Conservation (phyloP, 208 protist genomes). For the Naegleria gruberi region DNA sequence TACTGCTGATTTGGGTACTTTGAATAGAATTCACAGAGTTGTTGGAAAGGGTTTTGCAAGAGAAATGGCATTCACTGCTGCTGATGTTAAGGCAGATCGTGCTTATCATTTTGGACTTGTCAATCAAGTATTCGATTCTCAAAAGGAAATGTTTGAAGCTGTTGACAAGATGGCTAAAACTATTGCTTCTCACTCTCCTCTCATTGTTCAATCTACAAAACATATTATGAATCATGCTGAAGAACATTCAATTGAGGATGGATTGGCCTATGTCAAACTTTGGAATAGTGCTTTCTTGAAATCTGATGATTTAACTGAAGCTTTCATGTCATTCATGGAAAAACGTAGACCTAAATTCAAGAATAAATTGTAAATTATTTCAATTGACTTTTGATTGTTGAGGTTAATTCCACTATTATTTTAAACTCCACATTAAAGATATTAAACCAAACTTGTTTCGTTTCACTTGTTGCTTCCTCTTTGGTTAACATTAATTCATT, state of each 20-base stretch:
- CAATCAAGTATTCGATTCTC: conserved; percentile 51
- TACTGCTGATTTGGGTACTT: conserved; percentile 54
- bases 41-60: conserved; percentile 58
- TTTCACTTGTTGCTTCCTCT: background rate
- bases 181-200: conserved; percentile 54
- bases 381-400: background rate
- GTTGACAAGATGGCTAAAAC: conserved; percentile 39
- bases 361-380: conserved; percentile 29
- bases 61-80: conserved; percentile 56
- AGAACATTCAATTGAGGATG: conserved; percentile 39
- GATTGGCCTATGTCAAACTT: conserved; percentile 52
- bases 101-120: conserved; percentile 48
- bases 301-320: conserved; percentile 55
- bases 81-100: conserved; percentile 43
- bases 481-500: background rate
- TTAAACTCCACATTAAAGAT: background rate
- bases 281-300: conserved; percentile 53
- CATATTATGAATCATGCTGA: conserved; percentile 52
- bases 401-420: background rate
- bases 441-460: background rate
- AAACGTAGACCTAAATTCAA: conserved; percentile 50
- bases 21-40: conserved; percentile 56
- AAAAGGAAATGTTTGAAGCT: conserved; percentile 45
- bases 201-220: conserved; percentile 64
- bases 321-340: conserved; percentile 47